phyloP scores from a whole-genome alignment of 371 early-diverging fungal species.

The Choanephora cucurbitarum region DNA sequence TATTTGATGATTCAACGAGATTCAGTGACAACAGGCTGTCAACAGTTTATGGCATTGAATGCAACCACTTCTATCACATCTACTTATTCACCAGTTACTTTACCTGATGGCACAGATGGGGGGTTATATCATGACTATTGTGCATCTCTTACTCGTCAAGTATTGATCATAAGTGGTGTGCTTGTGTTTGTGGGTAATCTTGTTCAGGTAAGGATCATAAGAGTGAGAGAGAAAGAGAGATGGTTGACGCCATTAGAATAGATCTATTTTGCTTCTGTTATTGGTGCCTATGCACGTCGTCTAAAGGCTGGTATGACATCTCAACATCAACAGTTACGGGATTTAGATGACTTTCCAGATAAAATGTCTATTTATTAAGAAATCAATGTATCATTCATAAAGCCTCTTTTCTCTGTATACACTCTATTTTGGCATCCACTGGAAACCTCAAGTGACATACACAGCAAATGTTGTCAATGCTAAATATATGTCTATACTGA shows the following conservation, averaged over 20 bases:
- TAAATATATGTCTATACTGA: no score
- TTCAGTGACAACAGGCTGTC: slow-evolving; percentile 10
- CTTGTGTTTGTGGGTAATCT: slow-evolving; percentile 18
- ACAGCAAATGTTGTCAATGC: no score
- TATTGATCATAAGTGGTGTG: slow-evolving; percentile 15
- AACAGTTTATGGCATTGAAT: slow-evolving; percentile 6
- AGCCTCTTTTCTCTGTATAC: no score
- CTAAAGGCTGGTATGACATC: slow-evolving; percentile 11
- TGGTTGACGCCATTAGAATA: neutral
- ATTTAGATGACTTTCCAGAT: slow-evolving; percentile 30
- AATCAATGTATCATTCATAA: neutral
- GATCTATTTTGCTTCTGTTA: slow-evolving; percentile 23
- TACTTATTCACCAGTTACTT: slow-evolving; percentile 12
- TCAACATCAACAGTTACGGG: slow-evolving; percentile 24
- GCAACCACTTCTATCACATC: neutral
- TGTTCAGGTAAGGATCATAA: slow-evolving; percentile 6
- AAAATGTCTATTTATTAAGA: slow-evolving; percentile 18
- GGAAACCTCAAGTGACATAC: no score
- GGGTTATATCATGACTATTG: slow-evolving; percentile 16
- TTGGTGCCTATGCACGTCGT: slow-evolving; percentile 24
- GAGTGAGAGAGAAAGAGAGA: no score
- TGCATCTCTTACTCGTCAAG: slow-evolving; percentile 12
- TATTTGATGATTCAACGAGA: slow-evolving; percentile 15
- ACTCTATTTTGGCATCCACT: no score
- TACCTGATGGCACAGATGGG: slow-evolving; percentile 9